Evolutionary conservation across 306 rosid genomes (phyloP), one percentile per base, ranked within the genome.

Genomic region (Cucurbita maxima): DNA sequence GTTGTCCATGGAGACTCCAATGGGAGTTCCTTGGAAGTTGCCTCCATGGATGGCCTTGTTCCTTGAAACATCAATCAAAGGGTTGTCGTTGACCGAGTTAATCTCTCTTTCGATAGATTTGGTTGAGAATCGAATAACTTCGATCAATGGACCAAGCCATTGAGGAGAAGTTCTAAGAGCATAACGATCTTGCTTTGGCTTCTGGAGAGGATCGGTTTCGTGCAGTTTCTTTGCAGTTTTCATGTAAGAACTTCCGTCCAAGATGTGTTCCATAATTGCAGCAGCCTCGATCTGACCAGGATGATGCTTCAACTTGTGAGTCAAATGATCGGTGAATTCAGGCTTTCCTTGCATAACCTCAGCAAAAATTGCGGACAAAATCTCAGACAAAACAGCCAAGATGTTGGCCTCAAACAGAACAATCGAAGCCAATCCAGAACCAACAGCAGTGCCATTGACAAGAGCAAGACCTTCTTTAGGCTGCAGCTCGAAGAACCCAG

Each of bases 201-300:
- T 30, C 34, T 30, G 34, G 34, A 30, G 34, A 30, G 34, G 34
- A 30, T 30, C 34, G 90, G 56, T 82, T 76, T 90, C 96, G 0
- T 92, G 98, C 51, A 92, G 2, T 30, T 30, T 30, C 34, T 30
- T 30, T 30, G 34, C 34, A 30, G 34, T 3, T 30, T 30, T 30
- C 34, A 30, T 30, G 34, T 30, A 30, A 30, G 34, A 30, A 30
- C 34, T 30, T 30, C 34, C 34, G 2, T 44, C 10, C 48, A 44
- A 44, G 48, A 30, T 44, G 12, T 44, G 48, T 44, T 93, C 98
- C 98, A 93, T 93, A 0, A 93, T 93, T 13, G 98, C 96, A 9
- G 98, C 98, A 7, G 98, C 96, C 30, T 93, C 98, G 48, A 93
- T 93, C 18, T 93, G 98, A 0, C 98, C 98, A 20, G 98, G 98